Percentiles rank a stretch among this genome's conserved stretches.
phyloP scores from a whole-genome alignment of 345 rosid genomes.

The Raphanus raphanistrum region DNA sequence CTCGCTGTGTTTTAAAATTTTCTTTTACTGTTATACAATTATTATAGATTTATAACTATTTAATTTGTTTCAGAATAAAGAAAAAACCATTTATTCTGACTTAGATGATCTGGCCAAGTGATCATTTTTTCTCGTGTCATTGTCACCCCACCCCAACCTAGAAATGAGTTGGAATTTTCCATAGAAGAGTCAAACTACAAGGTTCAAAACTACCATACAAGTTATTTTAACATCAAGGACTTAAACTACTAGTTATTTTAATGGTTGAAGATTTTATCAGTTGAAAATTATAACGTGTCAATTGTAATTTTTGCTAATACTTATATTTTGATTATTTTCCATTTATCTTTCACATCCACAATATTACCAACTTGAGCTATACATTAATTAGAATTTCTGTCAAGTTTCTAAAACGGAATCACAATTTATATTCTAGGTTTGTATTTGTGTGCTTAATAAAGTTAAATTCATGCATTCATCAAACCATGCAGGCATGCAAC shows the following conservation, averaged over 20 bases:
- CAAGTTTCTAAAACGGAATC: neutral
- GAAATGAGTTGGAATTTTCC: constrained; percentile 12
- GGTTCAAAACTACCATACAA: neutral
- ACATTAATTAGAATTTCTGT: neutral
- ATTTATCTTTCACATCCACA: neutral
- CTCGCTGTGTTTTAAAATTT: neutral
- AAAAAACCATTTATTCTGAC: neutral
- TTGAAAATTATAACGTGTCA: neutral
- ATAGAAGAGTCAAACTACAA: neutral
- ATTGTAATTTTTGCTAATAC: neutral
- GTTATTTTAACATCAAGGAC: neutral
- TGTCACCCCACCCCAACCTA: neutral
- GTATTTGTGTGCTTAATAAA: neutral
- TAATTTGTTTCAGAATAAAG: too few species aligned
- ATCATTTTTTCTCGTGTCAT: neutral
- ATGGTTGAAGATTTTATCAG: neutral
- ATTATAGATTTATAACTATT: neutral
- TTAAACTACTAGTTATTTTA: neutral
- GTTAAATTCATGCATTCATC: neutral
- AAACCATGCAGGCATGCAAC: neutral
- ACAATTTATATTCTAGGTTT: neutral
- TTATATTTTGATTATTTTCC: neutral
- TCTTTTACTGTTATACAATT: neutral
- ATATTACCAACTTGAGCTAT: neutral
- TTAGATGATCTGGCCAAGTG: constrained; percentile 20